phyloP scores from a whole-genome alignment of 2,329 filamentous ascomycete species.

The Penicillium griseofulvum region DNA sequence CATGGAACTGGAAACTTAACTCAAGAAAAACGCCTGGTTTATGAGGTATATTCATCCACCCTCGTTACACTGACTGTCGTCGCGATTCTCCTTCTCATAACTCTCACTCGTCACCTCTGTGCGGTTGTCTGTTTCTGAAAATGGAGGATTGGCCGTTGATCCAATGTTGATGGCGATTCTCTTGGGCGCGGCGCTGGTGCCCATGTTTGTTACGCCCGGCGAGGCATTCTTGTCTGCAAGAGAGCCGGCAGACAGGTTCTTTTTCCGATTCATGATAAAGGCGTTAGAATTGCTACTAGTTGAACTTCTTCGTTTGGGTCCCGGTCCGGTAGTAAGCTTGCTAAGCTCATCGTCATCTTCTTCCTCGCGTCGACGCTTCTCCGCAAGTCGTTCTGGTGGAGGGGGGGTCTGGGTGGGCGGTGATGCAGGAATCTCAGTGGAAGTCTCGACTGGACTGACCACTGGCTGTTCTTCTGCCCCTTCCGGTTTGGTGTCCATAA shows the following conservation, averaged over 20 bases:
- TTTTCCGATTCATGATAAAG: constrained; percentile 34
- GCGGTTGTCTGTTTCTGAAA: constrained; percentile 17
- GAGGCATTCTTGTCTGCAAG: constrained; percentile 27
- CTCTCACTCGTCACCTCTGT: constrained; percentile 19
- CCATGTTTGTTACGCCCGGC: constrained; percentile 14
- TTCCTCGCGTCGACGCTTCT: constrained; percentile 81
- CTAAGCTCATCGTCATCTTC: constrained; percentile 92
- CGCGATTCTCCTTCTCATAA: constrained; percentile 34
- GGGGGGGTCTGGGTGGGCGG: constrained; percentile 41
- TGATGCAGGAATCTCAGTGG: constrained; percentile 28
- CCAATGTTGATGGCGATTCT: constrained; percentile 43
- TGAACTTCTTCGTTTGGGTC: constrained; percentile 47
- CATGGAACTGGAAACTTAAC: constrained; percentile 9
- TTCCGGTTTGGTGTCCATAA: constrained; percentile 56
- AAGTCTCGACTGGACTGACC: constrained; percentile 23
- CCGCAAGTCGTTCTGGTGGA: constrained; percentile 70
- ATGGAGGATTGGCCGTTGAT: constrained; percentile 24
- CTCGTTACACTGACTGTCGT: constrained; percentile 24
- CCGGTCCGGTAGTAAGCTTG: constrained; percentile 62
- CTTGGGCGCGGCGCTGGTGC: constrained; percentile 31
- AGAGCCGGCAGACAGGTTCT: constrained; percentile 29
- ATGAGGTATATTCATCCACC: constrained; percentile 15
- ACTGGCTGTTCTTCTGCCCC: constrained; percentile 25
- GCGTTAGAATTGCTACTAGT: constrained; percentile 37
- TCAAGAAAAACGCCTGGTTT: constrained; percentile 10